These are phyloP conservation scores for Carallia brachiata DNA, from an alignment of 345 rosid genomes.

Conservation along the genomic window DNA sequence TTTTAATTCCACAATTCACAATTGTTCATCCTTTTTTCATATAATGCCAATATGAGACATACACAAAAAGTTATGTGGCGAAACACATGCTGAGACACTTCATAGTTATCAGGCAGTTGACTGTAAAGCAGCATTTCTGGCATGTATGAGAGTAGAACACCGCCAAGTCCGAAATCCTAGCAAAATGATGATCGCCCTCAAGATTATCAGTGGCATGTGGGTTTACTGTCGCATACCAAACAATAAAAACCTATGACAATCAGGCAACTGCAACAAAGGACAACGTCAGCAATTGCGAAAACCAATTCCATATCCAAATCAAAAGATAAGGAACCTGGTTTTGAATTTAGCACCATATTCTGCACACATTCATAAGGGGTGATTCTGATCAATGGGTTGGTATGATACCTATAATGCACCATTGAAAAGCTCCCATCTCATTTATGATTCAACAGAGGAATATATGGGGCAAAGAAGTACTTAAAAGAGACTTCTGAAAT, in stretches of 20 bases:
- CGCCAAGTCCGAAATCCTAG: neutral
- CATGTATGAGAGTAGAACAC: neutral
- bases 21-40: no score
- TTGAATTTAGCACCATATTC: neutral
- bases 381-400: no score
- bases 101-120: neutral
- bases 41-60: no score
- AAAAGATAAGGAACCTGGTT: neutral
- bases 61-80: no score
- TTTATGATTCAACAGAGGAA: neutral
- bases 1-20: no score
- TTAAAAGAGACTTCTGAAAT: neutral
- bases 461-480: neutral
- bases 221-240: neutral
- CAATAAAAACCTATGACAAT: neutral
- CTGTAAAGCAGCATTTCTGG: neutral
- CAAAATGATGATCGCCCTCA: neutral
- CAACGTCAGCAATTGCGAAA: neutral
- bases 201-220: neutral
- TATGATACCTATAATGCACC: no score
- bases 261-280: neutral
- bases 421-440: no score
- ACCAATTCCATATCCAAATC: neutral
- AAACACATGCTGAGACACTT: neutral
- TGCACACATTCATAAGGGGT: neutral